Evolutionary conservation across 192 early-diverging fungal genomes (phyloP).

Genomic region (Coemansia sp.): DNA sequence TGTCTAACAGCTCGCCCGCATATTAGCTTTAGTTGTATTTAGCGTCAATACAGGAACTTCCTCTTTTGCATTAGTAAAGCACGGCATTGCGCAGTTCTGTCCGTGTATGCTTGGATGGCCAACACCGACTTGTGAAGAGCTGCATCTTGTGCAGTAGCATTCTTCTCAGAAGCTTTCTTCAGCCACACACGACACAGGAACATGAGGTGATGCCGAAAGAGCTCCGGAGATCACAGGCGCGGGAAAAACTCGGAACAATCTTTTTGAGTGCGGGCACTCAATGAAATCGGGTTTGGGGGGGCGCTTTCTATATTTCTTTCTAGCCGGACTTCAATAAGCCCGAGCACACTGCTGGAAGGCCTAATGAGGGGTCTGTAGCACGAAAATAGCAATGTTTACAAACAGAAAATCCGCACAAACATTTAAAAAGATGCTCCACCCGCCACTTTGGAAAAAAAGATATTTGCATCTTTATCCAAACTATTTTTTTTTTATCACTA

Average conservation of each 20-base stretch:
- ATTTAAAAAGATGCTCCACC: not conserved
- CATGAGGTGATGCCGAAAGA: not conserved
- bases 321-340: not conserved
- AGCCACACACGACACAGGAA: not conserved
- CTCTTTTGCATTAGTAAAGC: not conserved
- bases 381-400: not conserved
- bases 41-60: not conserved
- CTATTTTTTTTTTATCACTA: too few species aligned
- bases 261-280: not conserved
- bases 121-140: not conserved
- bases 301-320: not conserved
- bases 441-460: not conserved
- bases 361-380: not conserved
- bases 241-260: constrained; percentile 2
- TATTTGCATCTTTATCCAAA: too few species aligned
- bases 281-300: not conserved
- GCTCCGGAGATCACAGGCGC: not conserved
- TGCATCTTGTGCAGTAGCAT: not conserved
- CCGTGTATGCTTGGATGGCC: not conserved
- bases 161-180: not conserved
- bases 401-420: not conserved
- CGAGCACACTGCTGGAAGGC: not conserved
- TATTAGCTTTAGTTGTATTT: not conserved
- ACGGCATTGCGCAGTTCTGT: too few species aligned
- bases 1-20: too few species aligned